Base-by-base conservation (phyloP, 108 stramenopile genomes). In the Nannochloropsis granulata region DNA sequence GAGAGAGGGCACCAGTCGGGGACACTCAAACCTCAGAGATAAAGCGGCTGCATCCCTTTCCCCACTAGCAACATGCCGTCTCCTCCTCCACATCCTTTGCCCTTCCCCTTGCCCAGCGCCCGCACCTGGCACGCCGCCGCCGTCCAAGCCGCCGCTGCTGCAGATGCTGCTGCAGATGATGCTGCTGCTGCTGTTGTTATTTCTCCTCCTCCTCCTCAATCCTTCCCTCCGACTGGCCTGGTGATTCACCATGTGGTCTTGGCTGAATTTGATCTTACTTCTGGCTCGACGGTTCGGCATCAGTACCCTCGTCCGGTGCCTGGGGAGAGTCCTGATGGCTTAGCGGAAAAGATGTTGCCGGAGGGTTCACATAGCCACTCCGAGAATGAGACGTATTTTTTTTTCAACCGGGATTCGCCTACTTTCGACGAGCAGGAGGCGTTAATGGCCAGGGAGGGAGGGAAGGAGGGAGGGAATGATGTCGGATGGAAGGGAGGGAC, bases 221-320 rank as follows among this genome's bases (percentile, higher is more conserved):
- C 5, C 34, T 5, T 34, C 34, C 5, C 34, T 34, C 34, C 34
- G 34, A 34, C 1, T 10, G 56, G 56, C 7, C n/a, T 71, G 56
- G 56, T 90, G 5, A 87, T 90, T 9, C 86, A 90, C 34, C 88
- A 89, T 78, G 80, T 90, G 44, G 43, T 90, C 14, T 23, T 90
- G 43, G 89, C 89, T 9, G 90, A 90, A 43, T 90, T 90, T 82
- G 90, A 90, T 87, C 85, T 90, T 85, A 87, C 88, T 78, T 89
- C 82, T 34, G 90, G 90, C 78, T 85, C 84, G 86, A 90, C 89
- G 13, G 80, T 90, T n/a, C 83, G 89, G 26, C 88, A 89, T 83
- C 82, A 89, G n/a, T 90, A 86, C 43, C 89, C 89, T 24, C 43
- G 85, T 23, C 43, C 85, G 0, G 88, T 90, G 43, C 83, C 88